phyloP scores from a whole-genome alignment of 2,329 filamentous ascomycete genomes.

The Botrytis byssoidea region DNA sequence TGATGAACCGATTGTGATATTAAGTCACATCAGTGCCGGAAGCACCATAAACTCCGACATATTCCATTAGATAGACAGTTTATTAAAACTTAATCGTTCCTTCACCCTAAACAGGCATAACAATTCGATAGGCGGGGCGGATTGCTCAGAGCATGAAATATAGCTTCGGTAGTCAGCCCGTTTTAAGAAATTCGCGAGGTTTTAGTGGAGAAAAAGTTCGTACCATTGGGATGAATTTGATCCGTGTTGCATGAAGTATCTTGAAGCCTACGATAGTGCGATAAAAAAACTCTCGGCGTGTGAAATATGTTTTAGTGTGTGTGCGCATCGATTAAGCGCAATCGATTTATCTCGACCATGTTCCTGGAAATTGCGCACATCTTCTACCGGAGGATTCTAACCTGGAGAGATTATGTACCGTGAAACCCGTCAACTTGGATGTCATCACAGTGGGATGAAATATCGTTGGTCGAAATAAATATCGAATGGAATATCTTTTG shows the following conservation, averaged over 20 bases:
- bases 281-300: not conserved
- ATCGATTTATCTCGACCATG: not conserved
- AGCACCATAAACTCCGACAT: not conserved
- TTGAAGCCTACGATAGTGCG: not conserved
- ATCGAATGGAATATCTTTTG: not conserved
- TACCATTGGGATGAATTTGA: not conserved
- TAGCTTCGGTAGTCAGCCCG: not conserved
- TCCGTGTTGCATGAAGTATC: not conserved
- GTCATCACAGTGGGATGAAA: conserved; percentile 2
- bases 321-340: not conserved
- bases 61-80: not conserved
- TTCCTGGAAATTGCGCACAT: not conserved
- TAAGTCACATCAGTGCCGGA: not conserved
- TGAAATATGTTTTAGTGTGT: not conserved
- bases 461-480: not conserved
- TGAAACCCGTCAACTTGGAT: not conserved
- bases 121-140: not conserved
- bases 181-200: not conserved
- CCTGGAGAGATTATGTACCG: not conserved
- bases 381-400: conserved; percentile 2
- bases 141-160: not conserved
- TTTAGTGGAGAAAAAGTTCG: not conserved
- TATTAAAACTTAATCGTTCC: conserved; percentile 1
- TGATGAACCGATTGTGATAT: conserved; percentile 1
- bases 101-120: not conserved